A percentile compares a stretch with the other conserved stretches of the same genome.
phyloP scores from a whole-genome alignment of 148 eudicot species.

The Limonium bicolor region DNA sequence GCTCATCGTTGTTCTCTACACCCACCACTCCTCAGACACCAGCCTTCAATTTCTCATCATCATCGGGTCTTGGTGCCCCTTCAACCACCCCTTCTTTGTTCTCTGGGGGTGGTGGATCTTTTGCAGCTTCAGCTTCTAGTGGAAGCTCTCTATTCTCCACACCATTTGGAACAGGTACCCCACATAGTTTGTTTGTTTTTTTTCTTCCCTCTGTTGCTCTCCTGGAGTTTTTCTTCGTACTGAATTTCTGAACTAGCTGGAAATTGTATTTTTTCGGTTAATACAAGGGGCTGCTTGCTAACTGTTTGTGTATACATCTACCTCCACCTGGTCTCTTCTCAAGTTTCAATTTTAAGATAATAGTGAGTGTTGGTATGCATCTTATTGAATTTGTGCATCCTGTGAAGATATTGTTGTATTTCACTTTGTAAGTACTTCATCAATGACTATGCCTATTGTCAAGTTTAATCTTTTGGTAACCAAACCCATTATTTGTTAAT shows the following conservation, averaged over 20 bases:
- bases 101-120: constrained; percentile 23
- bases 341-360: not conserved
- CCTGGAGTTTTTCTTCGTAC: constrained; percentile 7
- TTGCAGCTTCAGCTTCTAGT: constrained; percentile 35
- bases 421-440: too few species aligned
- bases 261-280: not conserved
- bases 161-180: constrained; percentile 55
- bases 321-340: constrained; percentile 17
- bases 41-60: constrained; percentile 24
- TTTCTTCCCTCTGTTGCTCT: not conserved
- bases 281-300: not conserved
- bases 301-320: not conserved
- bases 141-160: constrained; percentile 38
- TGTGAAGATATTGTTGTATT: too few species aligned
- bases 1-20: constrained; percentile 51
- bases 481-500: not conserved
- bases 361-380: too few species aligned
- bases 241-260: not conserved
- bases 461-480: not conserved
- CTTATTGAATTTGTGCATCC: too few species aligned
- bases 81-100: constrained; percentile 42
- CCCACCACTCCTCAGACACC: constrained; percentile 20
- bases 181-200: not conserved
- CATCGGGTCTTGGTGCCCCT: constrained; percentile 48
- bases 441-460: too few species aligned